phyloP scores from a whole-genome alignment of 352 stramenopile species.

The Discostella stelligera region DNA sequence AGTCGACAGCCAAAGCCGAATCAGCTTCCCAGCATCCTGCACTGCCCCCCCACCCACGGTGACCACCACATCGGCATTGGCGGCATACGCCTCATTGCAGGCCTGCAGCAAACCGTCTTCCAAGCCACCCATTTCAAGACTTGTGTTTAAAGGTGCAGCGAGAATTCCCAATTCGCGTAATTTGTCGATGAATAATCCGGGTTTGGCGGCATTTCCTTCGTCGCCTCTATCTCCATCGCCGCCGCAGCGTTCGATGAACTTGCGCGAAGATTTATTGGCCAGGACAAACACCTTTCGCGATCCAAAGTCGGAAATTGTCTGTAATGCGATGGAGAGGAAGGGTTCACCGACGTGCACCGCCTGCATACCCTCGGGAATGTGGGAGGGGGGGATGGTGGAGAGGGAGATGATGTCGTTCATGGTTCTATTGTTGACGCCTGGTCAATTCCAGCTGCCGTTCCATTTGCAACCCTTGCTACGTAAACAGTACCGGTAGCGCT shows the following conservation, averaged over 20 bases:
- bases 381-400: background rate
- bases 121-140: slow-evolving; percentile 25
- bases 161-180: slow-evolving; percentile 14
- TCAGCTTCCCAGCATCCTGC: slow-evolving; percentile 32
- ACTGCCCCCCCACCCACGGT: slow-evolving; percentile 27
- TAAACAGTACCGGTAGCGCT: too few species aligned
- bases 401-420: too few species aligned
- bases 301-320: slow-evolving; percentile 13
- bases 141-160: slow-evolving; percentile 21
- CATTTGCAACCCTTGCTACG: too few species aligned
- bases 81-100: slow-evolving; percentile 20
- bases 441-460: too few species aligned
- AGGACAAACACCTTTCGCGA: slow-evolving; percentile 25
- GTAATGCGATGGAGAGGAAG: slow-evolving; percentile 16
- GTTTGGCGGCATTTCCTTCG: background rate
- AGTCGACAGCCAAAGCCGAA: slow-evolving; percentile 29
- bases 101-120: slow-evolving; percentile 25
- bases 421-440: too few species aligned
- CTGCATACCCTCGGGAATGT: slow-evolving; percentile 29
- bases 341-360: slow-evolving; percentile 18
- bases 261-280: slow-evolving; percentile 18
- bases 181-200: slow-evolving; percentile 4
- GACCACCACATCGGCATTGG: slow-evolving; percentile 21
- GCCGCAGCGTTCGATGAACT: slow-evolving; percentile 12
- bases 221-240: background rate